These are phyloP conservation scores for Astraeus odoratus DNA, from an alignment of 768 basidiomycete species.

Conservation along the genomic window DNA sequence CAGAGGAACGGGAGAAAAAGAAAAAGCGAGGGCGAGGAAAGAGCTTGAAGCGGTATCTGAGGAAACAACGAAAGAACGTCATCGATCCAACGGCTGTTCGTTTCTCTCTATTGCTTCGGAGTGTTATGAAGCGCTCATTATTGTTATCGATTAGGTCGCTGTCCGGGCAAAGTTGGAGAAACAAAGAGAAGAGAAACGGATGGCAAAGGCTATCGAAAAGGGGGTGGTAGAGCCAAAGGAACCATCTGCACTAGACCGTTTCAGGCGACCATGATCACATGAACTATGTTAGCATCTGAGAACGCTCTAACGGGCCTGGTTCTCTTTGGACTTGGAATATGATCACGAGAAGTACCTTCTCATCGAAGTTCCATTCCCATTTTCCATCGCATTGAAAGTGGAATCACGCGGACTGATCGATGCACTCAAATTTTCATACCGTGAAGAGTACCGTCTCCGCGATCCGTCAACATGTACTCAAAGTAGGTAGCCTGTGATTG, in stretches of 20 bases:
- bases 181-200: constrained; percentile 40
- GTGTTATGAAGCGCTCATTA: background rate
- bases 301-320: background rate
- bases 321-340: background rate
- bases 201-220: constrained; percentile 29
- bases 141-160: constrained; percentile 34
- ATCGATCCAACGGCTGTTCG: constrained; percentile 74
- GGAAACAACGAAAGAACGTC: constrained; percentile 93
- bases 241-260: constrained; percentile 31
- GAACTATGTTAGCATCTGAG: background rate
- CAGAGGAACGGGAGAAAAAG: constrained; percentile 47
- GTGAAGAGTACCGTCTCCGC: too few species aligned
- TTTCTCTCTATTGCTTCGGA: constrained; percentile 6
- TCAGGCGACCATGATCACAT: constrained; percentile 20
- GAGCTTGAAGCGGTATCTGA: constrained; percentile 76
- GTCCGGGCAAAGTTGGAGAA: constrained; percentile 62
- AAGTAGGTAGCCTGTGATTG: too few species aligned
- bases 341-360: too few species aligned
- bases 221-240: constrained; percentile 23
- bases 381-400: too few species aligned
- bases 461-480: too few species aligned
- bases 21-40: constrained; percentile 87
- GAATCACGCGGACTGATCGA: too few species aligned
- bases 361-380: background rate
- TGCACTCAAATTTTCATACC: too few species aligned